Evolutionary conservation across 139 green algal species (phyloP), one percentile per base, ranked within the genome.

Genomic region (Asterochloris sp.): DNA sequence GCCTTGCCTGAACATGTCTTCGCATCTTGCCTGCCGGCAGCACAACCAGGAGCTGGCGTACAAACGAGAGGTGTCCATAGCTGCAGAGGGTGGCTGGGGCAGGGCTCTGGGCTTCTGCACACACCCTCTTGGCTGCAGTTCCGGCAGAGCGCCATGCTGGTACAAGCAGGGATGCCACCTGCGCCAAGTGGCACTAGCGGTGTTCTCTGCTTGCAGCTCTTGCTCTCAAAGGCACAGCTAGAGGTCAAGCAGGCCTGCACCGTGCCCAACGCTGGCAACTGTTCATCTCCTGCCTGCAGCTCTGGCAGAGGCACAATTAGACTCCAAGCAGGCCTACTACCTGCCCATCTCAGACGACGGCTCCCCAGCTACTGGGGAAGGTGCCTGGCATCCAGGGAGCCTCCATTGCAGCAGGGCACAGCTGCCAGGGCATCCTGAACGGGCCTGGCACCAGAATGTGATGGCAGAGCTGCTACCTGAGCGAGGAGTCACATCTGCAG

Each of bases 381-480:
- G 64, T 95, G 6, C 89, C 89, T 9, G 89, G 89, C 1, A 78
- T 91, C 63, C 29, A 84, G 14, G 89, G 88, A 24, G 85, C 78
- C 12, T 95, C 87, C 63, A 86, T 97, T n/a, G 94, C 92, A 17
- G 84, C 90, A 24, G 92, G 90, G 0, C 92, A 94, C 87, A 89
- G 76, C 69, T 95, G 92, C 85, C 94, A 91, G 92, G 92, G 92
- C 63, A 96, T 97, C 76, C 81, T 97, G 12, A 94, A 96, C 63
- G 92, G 82, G 0, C 93, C 93, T 14, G 94, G 90, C 26, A 97
- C 94, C 19, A 93, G 94, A 10, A 80, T 90, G 87, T 89, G 0
- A 76, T 97, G 63, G 91, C 93, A 11, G 92, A 96, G 81, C 78
- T 93, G 23, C 90, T 94, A 16, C 61, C 90, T 24, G 79, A 91